Base-by-base conservation (phyloP, 805 yeast genomes). In the Candida germanica region DNA sequence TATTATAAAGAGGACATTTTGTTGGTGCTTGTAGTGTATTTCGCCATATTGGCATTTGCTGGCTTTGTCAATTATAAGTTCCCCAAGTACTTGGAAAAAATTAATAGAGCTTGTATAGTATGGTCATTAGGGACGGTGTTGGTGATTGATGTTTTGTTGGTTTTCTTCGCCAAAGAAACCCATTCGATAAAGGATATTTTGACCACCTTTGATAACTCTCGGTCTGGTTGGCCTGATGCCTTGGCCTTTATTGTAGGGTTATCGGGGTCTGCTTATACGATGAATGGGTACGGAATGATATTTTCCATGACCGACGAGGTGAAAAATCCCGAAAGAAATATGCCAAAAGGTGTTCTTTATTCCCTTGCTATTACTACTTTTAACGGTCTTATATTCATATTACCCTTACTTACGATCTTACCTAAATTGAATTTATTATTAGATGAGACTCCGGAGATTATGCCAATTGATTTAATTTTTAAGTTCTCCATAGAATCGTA, bases 241-340 rank as follows among this genome's bases (percentile, higher is more conserved):
- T 49, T 85, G 42, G 87, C 93, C 2, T 85, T 85, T 43, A 60
- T 86, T 34, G 77, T 86, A 29, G 93, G 93, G 0, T 73, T 86
- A 39, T 88, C 83, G 57, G 83, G 85, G 43, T 79, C 88, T 1
- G 79, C 84, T 21, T 83, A 83, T 58, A 84, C 91, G 15, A 66
- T 85, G 51, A 86, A 85, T 41, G 95, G 93, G 0, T 86, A 83
- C 56, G 91, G 91, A 18, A 79, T 85, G 75, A 66, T 86, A 18
- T 84, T 87, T 13, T 80, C 91, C 5, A 75, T 86, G 67, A 79
- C 88, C 31, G 95, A 86, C 50, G 95, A 86, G 58, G 93, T 86
- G 11, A 73, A 79, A 43, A 66, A 66, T 15, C 91, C 95, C 0
- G 93, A 86, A 52, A 73, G 64, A 38, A 80, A 78, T 34, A 80